Base-by-base conservation (phyloP, 768 basidiomycete species). In the Hypsizygus marmoreus region DNA sequence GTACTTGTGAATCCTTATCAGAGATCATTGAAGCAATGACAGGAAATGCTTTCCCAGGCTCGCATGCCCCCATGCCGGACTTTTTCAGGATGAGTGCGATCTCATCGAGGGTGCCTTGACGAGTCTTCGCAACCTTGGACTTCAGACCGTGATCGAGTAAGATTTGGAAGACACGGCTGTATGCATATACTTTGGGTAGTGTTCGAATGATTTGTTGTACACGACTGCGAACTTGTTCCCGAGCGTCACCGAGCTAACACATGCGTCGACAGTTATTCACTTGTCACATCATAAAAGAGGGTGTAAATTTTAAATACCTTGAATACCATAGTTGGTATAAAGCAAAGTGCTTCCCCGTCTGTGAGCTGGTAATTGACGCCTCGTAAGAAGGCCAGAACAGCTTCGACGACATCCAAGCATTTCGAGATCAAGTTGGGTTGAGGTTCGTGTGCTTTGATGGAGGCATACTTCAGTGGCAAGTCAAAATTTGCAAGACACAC, bases 391-490 rank as follows among this genome's bases (percentile, higher is more conserved):
- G 80, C 72, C 9, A 97, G 56, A 26, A 95, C 76, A 26, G 86
- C 76, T 54, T 91, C 90, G 22, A 94, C 75, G 26, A 90, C 80
- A 50, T 98, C 95, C 55, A 99, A 66, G 58, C 93, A 95, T 63
- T 89, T 91, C 38, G 88, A 82, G 3, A 86, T 76, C 17, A 97
- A 72, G 59, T 92, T 95, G 6, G 95, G 89, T 58, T 95, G 93
- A 30, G 93, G 86, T 64, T 95, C 89, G 51, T 95, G 87, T 17
- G 85, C 78, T 56, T 90, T 89, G 58, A 97, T 81, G 1, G 94
- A 95, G 22, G 86, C 80, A 55, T 98, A 99, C 74, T 98, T 98
- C 60, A 98, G 71, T 2, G 88, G 82, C 25, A 98, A 74, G 65
- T 99, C 97, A 35, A 91, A 82, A 60, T 93, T 97, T 20, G 91